Conservation (phyloP, 345 rosid genomes). For the Sonneratia caseolaris region DNA sequence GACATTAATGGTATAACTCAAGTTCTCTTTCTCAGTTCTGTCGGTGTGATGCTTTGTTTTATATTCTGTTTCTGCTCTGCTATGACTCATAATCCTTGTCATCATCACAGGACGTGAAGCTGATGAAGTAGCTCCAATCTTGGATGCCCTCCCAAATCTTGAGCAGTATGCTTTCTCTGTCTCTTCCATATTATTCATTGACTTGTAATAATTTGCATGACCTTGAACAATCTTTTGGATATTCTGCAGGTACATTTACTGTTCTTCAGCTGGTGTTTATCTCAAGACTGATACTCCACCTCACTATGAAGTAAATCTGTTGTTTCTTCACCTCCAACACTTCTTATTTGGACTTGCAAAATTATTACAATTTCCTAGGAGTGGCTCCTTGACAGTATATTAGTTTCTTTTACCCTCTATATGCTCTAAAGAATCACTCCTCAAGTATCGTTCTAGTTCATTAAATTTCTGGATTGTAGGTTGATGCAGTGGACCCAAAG, state of each 20-base stretch:
- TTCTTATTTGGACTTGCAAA: constrained; percentile 1
- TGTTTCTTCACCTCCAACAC: not conserved
- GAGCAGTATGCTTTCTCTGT: constrained; percentile 53
- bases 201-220: not conserved
- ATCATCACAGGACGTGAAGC: constrained; percentile 67
- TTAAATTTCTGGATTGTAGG: constrained; percentile 22
- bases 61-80: not conserved
- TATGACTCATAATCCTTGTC: not conserved
- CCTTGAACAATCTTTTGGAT: not conserved
- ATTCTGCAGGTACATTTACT: constrained; percentile 69
- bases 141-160: constrained; percentile 86
- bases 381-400: not conserved
- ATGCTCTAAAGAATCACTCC: not conserved
- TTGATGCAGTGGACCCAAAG: constrained; percentile 91
- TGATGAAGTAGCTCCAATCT: constrained; percentile 75
- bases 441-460: not conserved
- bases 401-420: constrained; percentile 4
- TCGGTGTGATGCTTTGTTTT: not conserved
- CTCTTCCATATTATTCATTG: not conserved
- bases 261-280: constrained; percentile 96
- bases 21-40: not conserved
- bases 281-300: constrained; percentile 81
- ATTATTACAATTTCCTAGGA: not conserved
- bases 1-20: constrained; percentile 68
- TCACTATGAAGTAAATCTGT: constrained; percentile 55